Evolutionary conservation across 2,329 filamentous ascomycete species (phyloP), one percentile per base, ranked within the genome.

Genomic region (Fusarium anguioides): DNA sequence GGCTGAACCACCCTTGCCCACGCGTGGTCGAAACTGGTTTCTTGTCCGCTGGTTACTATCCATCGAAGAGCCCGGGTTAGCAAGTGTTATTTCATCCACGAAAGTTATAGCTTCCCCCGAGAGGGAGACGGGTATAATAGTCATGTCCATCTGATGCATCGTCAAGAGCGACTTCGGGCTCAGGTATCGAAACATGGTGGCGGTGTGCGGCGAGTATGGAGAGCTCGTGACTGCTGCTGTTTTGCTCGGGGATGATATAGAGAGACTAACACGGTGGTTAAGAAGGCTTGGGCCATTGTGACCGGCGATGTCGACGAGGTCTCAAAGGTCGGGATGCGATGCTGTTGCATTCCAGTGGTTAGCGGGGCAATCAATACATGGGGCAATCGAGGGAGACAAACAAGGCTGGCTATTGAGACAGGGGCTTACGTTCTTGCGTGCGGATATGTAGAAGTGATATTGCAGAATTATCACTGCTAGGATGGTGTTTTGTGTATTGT

Each of bases 1-100:
- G 24, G 86, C 96, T 72, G 89, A 92, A 52, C 93, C 96, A 58
- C 94, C 94, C 79, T 96, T 96, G 75, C 90, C 91, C 65, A 91
- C 91, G 75, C 94, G 92, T 35, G 95, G 93, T 76, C 94, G 93
- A 84, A 98, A 98, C 71, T 96, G 92, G 75, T 92, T 94, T 79
- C 92, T 89, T 71, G 92, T 93, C 75, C 94, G 91, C 78, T 94
- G 90, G 82, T 96, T 96, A 72, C 93, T 96, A 76, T 76, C 64
- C 23, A 61, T 47, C 24, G 68, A 42, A 44, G 45, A 66, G 24
- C 69, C 62, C 58, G 56, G 59, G 70, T 79, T 71, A 80, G 78
- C 72, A 69, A 72, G 36, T 39, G 57, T 58, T n/a, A 70, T 47
- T 42, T 73, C 66, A 42, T 70, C 64, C 29, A 60, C 41, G 44